Base-by-base conservation (phyloP, 192 early-diverging fungal species). In the Phlyctochytrium arcticum region DNA sequence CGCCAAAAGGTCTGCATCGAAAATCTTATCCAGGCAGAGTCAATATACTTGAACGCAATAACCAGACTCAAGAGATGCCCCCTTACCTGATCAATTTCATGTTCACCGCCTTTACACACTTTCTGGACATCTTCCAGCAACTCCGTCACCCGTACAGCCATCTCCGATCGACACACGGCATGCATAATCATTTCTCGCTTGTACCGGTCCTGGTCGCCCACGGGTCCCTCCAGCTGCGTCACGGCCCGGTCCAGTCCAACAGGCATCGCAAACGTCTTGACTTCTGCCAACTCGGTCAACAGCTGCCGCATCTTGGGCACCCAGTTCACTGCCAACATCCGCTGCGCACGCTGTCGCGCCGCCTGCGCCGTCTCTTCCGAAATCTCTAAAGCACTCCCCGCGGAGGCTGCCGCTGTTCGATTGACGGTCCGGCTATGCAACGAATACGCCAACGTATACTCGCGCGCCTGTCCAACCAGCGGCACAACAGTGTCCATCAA, bases 101-200 rank as follows among this genome's bases (percentile, higher is more conserved):
- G 15, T 19, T 44, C 39, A 12, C 12, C 12, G 21, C 57, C 57
- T 4, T 17, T 31, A 7, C 44, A 31, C 21, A 61, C 59, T 30
- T 48, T 61, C 26, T 47, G 19, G 32, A 35, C 32, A 42, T 61
- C 59, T 17, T 12, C 19, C 39, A 44, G 47, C 12, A 61, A 33
- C 21, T 10, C 32, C 44, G 48, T 24, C 5, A 61, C 24, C 6
- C 59, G 59, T 6, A 29, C 47, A 37, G 59, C 59, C 59, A 61
- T 61, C 27, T 61, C 59, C 24, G 59, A 30, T 24, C 59, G 39
- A 21, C 24, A 48, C 21, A 61, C 59, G 12, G 42, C 27, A 57
- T 12, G 27, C 2, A 23, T 12, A 31, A 57, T 12, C 17, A 10
- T 6, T 15, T 26, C 44, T 61, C 26, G 19, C 31, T 5, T 12